Evolutionary conservation across 441 rosid genomes (phyloP).

Genomic region (Populus hybrid): DNA sequence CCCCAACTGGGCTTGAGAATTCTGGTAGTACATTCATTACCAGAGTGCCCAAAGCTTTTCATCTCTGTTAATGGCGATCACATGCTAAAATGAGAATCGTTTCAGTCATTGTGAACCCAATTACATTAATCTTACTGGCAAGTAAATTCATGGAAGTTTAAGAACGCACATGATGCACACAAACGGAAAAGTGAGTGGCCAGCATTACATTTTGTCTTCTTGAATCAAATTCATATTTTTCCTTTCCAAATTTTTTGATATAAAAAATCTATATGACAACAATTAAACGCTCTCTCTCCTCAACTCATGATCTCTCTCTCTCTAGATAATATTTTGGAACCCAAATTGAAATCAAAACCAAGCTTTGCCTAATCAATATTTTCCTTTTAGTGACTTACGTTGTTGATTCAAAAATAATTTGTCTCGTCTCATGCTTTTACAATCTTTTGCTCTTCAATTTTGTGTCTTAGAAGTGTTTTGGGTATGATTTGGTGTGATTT

Average conservation of each 20-base stretch:
- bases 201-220: neutral
- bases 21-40: neutral
- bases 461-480: too few relatives aligned
- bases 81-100: conserved; percentile 13
- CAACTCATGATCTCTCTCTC: too few relatives aligned
- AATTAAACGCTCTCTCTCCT: too few relatives aligned
- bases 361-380: too few relatives aligned
- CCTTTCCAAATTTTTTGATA: neutral
- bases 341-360: too few relatives aligned
- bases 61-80: conserved; percentile 23
- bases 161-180: conserved; percentile 25
- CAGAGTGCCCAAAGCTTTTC: conserved; percentile 6
- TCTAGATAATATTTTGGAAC: too few relatives aligned
- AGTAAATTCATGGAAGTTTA: neutral
- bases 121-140: neutral
- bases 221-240: neutral
- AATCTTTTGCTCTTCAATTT: neutral
- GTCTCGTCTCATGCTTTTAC: too few relatives aligned
- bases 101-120: neutral
- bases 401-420: too few relatives aligned
- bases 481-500: neutral
- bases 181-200: neutral
- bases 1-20: too few relatives aligned
- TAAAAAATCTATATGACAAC: too few relatives aligned
- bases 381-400: too few relatives aligned